Conservation (phyloP, 1,284 basidiomycete species). For the Boletus subluridellus region DNA sequence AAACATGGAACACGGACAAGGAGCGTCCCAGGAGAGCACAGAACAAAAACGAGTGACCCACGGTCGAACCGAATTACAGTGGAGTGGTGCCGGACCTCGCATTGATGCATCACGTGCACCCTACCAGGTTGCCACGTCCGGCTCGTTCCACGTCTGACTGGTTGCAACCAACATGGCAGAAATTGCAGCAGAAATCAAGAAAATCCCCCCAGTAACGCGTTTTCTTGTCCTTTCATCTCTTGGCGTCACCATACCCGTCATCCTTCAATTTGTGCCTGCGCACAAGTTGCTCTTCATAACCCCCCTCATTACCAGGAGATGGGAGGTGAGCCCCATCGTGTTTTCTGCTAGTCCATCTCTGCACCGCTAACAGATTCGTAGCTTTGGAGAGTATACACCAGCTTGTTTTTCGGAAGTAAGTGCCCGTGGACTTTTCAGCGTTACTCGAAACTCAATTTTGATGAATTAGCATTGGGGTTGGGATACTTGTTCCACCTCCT, state of each 20-base stretch:
- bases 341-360: slow-evolving; percentile 3
- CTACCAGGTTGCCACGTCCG: not conserved
- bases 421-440: not conserved
- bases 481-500: slow-evolving; percentile 69
- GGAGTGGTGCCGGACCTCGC: no score
- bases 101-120: slow-evolving; percentile 8
- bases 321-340: slow-evolving; percentile 48
- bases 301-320: slow-evolving; percentile 43
- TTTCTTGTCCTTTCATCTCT: slow-evolving; percentile 63
- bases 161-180: slow-evolving; percentile 26
- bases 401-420: slow-evolving; percentile 75
- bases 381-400: slow-evolving; percentile 76
- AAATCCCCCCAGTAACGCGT: slow-evolving; percentile 85
- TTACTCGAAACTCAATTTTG: not conserved
- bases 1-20: slow-evolving; percentile 11
- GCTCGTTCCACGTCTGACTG: not conserved
- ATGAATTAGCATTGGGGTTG: slow-evolving; percentile 48
- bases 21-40: not conserved
- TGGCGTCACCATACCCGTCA: slow-evolving; percentile 58
- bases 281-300: slow-evolving; percentile 59
- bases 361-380: slow-evolving; percentile 31
- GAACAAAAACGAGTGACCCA: not conserved
- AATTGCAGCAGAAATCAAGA: slow-evolving; percentile 59
- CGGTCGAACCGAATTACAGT: no score
- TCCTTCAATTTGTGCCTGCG: slow-evolving; percentile 54